phyloP scores from a whole-genome alignment of 495 filamentous ascomycete genomes.

The Aspergillus leporis region DNA sequence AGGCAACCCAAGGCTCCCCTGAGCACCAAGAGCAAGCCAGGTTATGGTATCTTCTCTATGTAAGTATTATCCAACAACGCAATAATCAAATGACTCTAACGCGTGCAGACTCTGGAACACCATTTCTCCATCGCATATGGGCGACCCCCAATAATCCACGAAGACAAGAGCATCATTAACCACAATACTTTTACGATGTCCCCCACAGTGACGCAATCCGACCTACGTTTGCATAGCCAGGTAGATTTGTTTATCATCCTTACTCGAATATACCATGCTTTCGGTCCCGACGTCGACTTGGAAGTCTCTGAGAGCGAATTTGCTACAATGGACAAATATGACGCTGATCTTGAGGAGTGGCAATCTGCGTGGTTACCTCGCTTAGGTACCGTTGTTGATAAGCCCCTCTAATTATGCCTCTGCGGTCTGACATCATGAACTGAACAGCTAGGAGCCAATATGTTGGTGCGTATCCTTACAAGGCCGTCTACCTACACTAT shows the following conservation, averaged over 20 bases:
- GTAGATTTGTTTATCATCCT: constrained; percentile 60
- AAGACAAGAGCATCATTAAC: constrained; percentile 52
- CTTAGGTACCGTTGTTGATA: constrained; percentile 40
- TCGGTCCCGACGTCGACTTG: constrained; percentile 58
- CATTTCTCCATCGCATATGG: constrained; percentile 58
- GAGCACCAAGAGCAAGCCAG: constrained; percentile 49
- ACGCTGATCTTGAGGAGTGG: constrained; percentile 47
- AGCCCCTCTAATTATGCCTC: not conserved
- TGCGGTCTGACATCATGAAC: not conserved
- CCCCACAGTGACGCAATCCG: constrained; percentile 46
- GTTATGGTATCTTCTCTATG: constrained; percentile 55
- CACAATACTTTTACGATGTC: constrained; percentile 51
- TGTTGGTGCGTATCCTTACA: constrained; percentile 54
- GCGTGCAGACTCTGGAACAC: constrained; percentile 49
- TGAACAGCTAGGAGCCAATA: constrained; percentile 46
- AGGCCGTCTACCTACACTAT: constrained; percentile 53
- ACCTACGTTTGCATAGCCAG: constrained; percentile 56
- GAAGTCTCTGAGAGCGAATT: constrained; percentile 50
- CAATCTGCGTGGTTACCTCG: constrained; percentile 49
- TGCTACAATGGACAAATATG: constrained; percentile 44
- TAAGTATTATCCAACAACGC: constrained; percentile 27
- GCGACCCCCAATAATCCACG: constrained; percentile 55
- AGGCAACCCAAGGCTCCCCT: constrained; percentile 46
- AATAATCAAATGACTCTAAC: constrained; percentile 16
- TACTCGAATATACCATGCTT: constrained; percentile 56